Conservation (phyloP, 2,329 filamentous ascomycete species). For the Huntiella abstrusa region DNA sequence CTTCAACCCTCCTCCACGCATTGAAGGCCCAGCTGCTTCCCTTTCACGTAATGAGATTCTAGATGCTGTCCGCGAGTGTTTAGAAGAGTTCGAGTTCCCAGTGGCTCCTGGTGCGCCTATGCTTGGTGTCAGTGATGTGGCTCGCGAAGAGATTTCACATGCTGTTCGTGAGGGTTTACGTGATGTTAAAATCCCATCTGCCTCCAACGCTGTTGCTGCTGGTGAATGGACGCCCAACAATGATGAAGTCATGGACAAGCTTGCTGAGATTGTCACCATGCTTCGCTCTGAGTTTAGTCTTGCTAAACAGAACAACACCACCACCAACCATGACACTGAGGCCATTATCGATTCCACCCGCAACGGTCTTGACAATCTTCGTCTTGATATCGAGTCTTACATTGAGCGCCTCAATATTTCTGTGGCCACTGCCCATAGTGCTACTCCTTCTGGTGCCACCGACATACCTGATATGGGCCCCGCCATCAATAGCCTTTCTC, state of each 20-base stretch:
- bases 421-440: slow-evolving; percentile 16
- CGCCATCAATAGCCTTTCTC: slow-evolving; percentile 29
- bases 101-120: slow-evolving; percentile 36
- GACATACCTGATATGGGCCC: slow-evolving; percentile 52
- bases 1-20: slow-evolving; percentile 45
- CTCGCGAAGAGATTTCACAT: slow-evolving; percentile 42
- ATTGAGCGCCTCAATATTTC: slow-evolving; percentile 47
- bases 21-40: slow-evolving; percentile 46
- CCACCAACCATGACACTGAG: slow-evolving; percentile 65
- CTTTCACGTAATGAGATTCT: slow-evolving; percentile 71
- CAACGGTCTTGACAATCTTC: slow-evolving; percentile 67
- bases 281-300: slow-evolving; percentile 42
- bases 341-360: slow-evolving; percentile 77
- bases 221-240: slow-evolving; percentile 16
- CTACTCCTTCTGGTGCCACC: slow-evolving; percentile 28
- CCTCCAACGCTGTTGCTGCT: slow-evolving; percentile 17
- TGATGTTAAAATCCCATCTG: slow-evolving; percentile 27
- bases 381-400: slow-evolving; percentile 63
- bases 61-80: slow-evolving; percentile 63
- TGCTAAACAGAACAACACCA: slow-evolving; percentile 62
- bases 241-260: slow-evolving; percentile 32
- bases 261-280: slow-evolving; percentile 46
- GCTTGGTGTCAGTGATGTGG: slow-evolving; percentile 26
- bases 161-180: slow-evolving; percentile 43
- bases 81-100: slow-evolving; percentile 69